Evolutionary conservation across 306 rosid genomes (phyloP).

Genomic region (Trifolium fragiferum): DNA sequence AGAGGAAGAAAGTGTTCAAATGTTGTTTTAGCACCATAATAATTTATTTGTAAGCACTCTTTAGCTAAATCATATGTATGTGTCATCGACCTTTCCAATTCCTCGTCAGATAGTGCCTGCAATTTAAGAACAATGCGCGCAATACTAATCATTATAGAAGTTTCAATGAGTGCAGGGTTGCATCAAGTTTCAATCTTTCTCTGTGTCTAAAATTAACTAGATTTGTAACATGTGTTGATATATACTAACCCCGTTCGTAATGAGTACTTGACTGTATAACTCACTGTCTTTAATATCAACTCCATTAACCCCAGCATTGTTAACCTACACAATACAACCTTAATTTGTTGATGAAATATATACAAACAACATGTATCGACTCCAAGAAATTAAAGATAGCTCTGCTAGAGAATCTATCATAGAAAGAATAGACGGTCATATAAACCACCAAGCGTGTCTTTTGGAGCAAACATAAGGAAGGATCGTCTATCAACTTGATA

Average conservation of each 20-base stretch:
- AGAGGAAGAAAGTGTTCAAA: slow-evolving; percentile 43
- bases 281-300: background rate
- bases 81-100: slow-evolving; percentile 7
- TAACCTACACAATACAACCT: slow-evolving; percentile 40
- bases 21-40: slow-evolving; percentile 47
- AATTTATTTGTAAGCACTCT: slow-evolving; percentile 60
- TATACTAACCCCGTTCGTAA: slow-evolving; percentile 6
- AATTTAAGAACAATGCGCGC: background rate
- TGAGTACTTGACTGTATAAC: background rate
- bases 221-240: background rate
- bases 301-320: slow-evolving; percentile 62
- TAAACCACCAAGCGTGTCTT: too few species aligned
- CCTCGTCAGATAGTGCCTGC: slow-evolving; percentile 40
- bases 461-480: too few species aligned
- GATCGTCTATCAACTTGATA: too few species aligned
- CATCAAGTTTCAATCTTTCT: background rate
- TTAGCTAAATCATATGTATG: slow-evolving; percentile 47
- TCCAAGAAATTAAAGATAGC: too few species aligned
- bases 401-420: too few species aligned
- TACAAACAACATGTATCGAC: too few species aligned
- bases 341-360: background rate
- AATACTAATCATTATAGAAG: background rate
- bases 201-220: background rate
- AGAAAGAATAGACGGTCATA: too few species aligned
- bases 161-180: background rate